Conservation (phyloP, 495 filamentous ascomycete genomes). For the Xylaria grammica region DNA sequence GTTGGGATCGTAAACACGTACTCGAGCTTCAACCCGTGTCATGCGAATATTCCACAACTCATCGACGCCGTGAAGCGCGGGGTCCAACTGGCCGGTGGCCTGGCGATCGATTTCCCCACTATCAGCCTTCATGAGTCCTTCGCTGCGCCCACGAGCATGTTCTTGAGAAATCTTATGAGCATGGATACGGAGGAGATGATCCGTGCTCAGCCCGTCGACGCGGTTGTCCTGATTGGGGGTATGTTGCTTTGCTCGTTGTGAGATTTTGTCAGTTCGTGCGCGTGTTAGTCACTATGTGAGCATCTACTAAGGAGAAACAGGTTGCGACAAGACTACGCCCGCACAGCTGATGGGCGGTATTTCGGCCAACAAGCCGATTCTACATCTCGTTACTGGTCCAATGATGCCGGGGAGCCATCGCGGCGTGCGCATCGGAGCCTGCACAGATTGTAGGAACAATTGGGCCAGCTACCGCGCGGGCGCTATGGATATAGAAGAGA, state of each 20-base stretch:
- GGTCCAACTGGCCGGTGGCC: conserved; percentile 63
- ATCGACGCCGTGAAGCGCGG: conserved; percentile 69
- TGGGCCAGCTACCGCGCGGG: conserved; percentile 69
- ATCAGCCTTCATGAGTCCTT: conserved; percentile 70
- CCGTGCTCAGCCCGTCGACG: conserved; percentile 66
- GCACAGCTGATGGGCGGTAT: conserved; percentile 74
- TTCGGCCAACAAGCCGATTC: conserved; percentile 69
- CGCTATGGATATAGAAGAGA: conserved; percentile 68
- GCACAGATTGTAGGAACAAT: conserved; percentile 70
- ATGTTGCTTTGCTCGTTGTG: conserved; percentile 22
- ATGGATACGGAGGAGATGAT: conserved; percentile 80
- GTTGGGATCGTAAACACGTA: conserved; percentile 71
- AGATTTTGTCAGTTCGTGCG: neutral
- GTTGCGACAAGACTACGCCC: conserved; percentile 72
- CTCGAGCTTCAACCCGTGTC: conserved; percentile 71
- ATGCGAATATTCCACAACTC: conserved; percentile 69
- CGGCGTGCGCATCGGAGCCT: conserved; percentile 65
- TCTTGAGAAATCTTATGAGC: conserved; percentile 69
- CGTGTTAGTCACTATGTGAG: neutral
- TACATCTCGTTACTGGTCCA: conserved; percentile 67
- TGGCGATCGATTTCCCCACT: conserved; percentile 70
- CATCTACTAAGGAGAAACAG: conserved; percentile 30
- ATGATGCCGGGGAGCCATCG: conserved; percentile 70
- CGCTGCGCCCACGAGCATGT: conserved; percentile 71
- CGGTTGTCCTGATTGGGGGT: conserved; percentile 69